Base-by-base conservation (phyloP, 331 rosid genomes). In the Telfairia occidentalis region DNA sequence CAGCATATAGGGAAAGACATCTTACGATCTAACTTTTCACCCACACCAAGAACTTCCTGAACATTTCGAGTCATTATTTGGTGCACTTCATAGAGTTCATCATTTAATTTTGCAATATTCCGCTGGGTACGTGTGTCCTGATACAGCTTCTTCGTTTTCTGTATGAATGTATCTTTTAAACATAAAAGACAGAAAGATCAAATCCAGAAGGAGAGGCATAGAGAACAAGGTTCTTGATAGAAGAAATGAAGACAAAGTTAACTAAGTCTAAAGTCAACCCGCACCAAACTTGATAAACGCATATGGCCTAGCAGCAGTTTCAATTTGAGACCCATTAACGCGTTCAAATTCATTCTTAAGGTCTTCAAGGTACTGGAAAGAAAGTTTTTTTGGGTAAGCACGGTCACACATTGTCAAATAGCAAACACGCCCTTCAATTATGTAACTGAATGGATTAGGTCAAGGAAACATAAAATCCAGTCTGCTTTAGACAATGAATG, bases 1-100 rank as follows among this genome's bases (percentile, higher is more conserved):
- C 9, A 24, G 53, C 9, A 48, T 23, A 30, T 15, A 40, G n/a
- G 29, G 28, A 26, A 63, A 71, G 26, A 4, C 8, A 26, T 37
- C 98, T 89, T 92, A 95, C 99, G 97, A 81, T 95, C 97, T 91
- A 95, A 87, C 85, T 92, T 96, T 87, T 95, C 97, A 59, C 99
- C 99, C 74, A 95, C 99, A 78, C 99, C 99, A 77, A 95, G 96
- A 82, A 95, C 99, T 82, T 95, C 99, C 85, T 92, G 99, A 83
- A 95, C 99, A 85, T 95, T 95, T 19, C 99, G 97, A 58, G 99
- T 95, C 97, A 95, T 92, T 77, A 95, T 90, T 83, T 92, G 99
- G 83, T 95, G 99, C 80, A 95, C 99, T 86, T 95, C 99, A 74
- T 92, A 95, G 26, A 95, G 97, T 80, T 95, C 99, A 83, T 95